Evolutionary conservation across 1,284 basidiomycete species (phyloP).

Genomic region (Cystobasidium pallidum): DNA sequence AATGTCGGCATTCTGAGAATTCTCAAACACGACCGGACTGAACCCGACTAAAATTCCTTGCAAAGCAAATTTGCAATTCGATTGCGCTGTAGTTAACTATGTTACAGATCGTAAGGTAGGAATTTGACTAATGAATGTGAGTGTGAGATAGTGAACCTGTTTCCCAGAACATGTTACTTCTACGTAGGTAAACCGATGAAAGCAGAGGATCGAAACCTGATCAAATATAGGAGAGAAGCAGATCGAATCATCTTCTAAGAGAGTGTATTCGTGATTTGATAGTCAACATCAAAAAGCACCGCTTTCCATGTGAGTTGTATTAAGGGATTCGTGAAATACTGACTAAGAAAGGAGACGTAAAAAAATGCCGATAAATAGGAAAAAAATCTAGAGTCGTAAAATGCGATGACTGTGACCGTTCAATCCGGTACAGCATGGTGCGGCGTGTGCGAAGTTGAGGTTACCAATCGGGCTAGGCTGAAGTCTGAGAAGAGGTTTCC

Average conservation of each 20-base stretch:
- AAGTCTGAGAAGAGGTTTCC: constrained; percentile 30
- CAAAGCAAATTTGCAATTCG: neutral
- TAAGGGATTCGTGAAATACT: neutral
- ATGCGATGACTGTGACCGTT: constrained; percentile 25
- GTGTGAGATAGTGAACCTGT: too few species aligned
- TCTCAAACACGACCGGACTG: too few species aligned
- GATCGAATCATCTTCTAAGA: too few species aligned
- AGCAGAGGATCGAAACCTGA: too few species aligned
- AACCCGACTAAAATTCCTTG: too few species aligned
- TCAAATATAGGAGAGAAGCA: neutral
- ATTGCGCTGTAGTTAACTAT: neutral
- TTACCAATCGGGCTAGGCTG: constrained; percentile 33
- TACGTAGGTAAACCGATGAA: too few species aligned
- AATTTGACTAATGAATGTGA: too few species aligned
- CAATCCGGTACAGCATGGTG: constrained; percentile 18
- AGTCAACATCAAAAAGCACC: neutral
- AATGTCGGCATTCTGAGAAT: too few species aligned
- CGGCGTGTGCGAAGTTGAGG: constrained; percentile 35
- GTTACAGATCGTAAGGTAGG: constrained; percentile 24
- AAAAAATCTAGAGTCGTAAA: constrained; percentile 5
- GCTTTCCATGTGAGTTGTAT: neutral
- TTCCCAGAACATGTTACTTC: too few species aligned
- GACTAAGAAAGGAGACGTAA: neutral
- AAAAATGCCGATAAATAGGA: neutral
- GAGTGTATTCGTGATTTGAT: neutral